These are phyloP conservation scores for Zizania latifolia DNA, from an alignment of 176 grass and related monocot species.

Conservation along the genomic window DNA sequence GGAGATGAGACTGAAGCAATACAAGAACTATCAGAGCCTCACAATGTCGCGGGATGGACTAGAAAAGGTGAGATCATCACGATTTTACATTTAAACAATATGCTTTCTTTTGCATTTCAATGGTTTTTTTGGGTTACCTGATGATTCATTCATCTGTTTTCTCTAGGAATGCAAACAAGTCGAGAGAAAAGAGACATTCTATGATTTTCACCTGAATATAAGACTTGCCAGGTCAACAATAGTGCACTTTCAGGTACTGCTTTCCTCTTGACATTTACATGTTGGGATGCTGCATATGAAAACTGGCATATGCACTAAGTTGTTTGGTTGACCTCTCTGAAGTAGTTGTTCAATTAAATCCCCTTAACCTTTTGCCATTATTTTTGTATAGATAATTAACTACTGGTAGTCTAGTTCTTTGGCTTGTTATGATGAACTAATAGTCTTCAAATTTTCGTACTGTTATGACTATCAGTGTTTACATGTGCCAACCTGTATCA, in stretches of 20 bases:
- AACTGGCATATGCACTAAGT: neutral
- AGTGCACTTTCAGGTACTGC: slow-evolving; percentile 91
- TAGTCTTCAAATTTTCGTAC: neutral
- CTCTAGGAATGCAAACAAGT: slow-evolving; percentile 47
- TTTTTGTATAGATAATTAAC: neutral
- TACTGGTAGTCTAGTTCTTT: neutral
- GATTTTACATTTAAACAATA: neutral
- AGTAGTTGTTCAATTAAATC: neutral
- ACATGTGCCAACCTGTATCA: neutral
- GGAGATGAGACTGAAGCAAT: slow-evolving; percentile 48
- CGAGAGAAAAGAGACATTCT: slow-evolving; percentile 48
- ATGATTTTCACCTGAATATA: slow-evolving; percentile 80
- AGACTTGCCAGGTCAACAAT: slow-evolving; percentile 70
- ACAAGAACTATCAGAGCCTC: slow-evolving; percentile 48
- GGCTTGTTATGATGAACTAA: neutral
- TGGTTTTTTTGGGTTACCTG: neutral
- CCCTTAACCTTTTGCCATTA: neutral
- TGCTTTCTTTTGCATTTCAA: neutral
- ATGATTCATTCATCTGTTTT: neutral
- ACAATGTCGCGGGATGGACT: neutral
- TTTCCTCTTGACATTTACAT: slow-evolving; percentile 4
- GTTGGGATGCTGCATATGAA: neutral
- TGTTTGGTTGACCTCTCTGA: neutral
- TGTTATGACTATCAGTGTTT: neutral
- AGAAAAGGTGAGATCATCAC: neutral